Base-by-base conservation (phyloP, 2,329 filamentous ascomycete species). In the Talaromyces sp. region DNA sequence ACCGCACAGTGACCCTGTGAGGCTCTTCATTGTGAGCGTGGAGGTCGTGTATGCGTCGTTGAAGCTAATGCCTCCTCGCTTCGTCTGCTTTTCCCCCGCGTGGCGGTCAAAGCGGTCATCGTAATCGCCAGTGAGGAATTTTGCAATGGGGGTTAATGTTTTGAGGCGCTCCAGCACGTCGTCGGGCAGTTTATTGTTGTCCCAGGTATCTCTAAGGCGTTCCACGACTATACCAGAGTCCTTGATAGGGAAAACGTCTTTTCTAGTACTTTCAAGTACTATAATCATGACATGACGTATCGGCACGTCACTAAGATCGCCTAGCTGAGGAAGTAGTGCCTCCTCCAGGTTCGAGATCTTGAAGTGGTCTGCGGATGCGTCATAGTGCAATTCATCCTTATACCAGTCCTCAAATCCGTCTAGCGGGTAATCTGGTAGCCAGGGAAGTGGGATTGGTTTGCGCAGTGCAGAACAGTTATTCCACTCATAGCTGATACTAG, bases 221-320 rank as follows among this genome's bases (percentile, higher is more conserved):
- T 75, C 63, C 64, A 69, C 71, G 41, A 78, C 66, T n/a, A 56
- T 25, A 5, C 77, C 78, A 1, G 75, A 71, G 63, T 79, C 78
- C 43, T 81, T 80, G 31, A 83, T 68, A 0, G 81, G 81, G 31
- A 82, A 83, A 3, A 82, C 75, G 59, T 83, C 81, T 3, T 78
- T 78, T 22, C 81, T 75, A 0, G 80, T 82, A 50, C 80, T 82
- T 63, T 83, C 81, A 2, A 83, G 71, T n/a, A 80, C 74, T 2
- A 83, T 62, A n/a, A 82, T 67, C 13, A 83, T 69, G 4, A 83
- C 72, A 63, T 83, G 80, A 57, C 80, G 79, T 62, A 83, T 78
- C 10, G 75, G 73, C 7, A 81, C 69, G 15, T 68, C 66, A 3
- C 67, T 68, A 17, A 67, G 68, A 22, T 66, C 70, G 7, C 61